These are phyloP conservation scores for Curvularia verruculosa DNA, from an alignment of 2,329 filamentous ascomycete species.

Conservation along the genomic window DNA sequence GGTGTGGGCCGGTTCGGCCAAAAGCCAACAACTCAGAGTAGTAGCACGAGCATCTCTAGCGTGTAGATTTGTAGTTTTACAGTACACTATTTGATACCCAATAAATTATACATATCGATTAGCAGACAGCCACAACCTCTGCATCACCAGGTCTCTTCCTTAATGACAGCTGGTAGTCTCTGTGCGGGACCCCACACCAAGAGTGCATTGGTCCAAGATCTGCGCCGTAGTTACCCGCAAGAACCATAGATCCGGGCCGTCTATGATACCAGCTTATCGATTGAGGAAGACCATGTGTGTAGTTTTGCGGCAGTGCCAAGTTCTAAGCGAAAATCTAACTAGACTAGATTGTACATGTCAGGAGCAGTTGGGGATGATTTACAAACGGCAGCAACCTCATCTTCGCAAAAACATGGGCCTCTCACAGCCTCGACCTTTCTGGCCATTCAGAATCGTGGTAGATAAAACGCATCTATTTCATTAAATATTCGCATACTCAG, in stretches of 20 bases:
- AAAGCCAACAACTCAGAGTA: conserved; percentile 8
- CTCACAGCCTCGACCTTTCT: not conserved
- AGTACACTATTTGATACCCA: not conserved
- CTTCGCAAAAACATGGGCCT: not conserved
- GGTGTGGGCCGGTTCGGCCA: conserved; percentile 12
- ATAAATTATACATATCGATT: not conserved
- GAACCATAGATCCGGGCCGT: not conserved
- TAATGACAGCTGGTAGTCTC: not conserved
- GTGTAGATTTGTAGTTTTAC: conserved; percentile 17
- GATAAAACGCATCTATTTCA: no score
- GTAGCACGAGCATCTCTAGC: conserved; percentile 19
- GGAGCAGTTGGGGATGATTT: not conserved
- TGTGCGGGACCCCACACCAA: not conserved
- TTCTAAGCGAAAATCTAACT: not conserved
- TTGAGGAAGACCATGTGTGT: not conserved
- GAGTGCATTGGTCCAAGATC: not conserved
- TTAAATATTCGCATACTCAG: no score
- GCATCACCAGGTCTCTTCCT: not conserved
- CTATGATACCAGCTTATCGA: not conserved
- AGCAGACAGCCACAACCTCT: not conserved
- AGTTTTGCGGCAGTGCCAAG: not conserved
- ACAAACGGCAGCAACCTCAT: not conserved
- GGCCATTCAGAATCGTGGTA: not conserved
- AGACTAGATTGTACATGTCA: not conserved
- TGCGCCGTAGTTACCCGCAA: not conserved